Percentiles rank a stretch among this genome's conserved stretches.
phyloP scores from a whole-genome alignment of 805 yeast genomes.

The Torulaspora franciscae region DNA sequence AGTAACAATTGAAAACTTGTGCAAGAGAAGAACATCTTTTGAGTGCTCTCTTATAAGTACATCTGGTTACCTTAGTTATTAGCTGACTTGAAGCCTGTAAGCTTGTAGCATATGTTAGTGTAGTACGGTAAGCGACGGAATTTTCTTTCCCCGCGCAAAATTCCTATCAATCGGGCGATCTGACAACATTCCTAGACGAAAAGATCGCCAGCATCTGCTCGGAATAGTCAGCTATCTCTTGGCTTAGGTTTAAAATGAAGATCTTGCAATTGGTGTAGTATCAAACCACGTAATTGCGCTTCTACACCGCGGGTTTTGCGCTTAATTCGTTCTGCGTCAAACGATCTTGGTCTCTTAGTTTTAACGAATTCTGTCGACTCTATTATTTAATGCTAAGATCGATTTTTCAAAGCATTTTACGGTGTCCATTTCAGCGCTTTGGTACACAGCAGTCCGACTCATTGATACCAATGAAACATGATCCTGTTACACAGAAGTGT shows the following conservation, averaged over 20 bases:
- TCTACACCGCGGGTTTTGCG: neutral
- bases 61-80: neutral
- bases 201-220: neutral
- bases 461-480: slow-evolving; percentile 1
- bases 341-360: neutral
- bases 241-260: neutral
- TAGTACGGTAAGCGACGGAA: slow-evolving; percentile 2
- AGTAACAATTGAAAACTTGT: neutral
- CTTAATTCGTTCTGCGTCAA: neutral
- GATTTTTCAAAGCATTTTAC: neutral
- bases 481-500: slow-evolving; percentile 1
- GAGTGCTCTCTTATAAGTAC: neutral
- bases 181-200: neutral
- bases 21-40: neutral
- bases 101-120: neutral
- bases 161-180: neutral
- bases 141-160: slow-evolving; percentile 6
- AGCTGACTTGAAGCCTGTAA: neutral
- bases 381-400: neutral
- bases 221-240: neutral
- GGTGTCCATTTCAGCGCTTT: neutral
- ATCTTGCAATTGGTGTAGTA: neutral
- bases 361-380: neutral
- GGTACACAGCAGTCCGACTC: neutral
- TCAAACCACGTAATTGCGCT: neutral